Evolutionary conservation across 169 alveolate genomes (phyloP).

Genomic region (Perkinsus olseni): DNA sequence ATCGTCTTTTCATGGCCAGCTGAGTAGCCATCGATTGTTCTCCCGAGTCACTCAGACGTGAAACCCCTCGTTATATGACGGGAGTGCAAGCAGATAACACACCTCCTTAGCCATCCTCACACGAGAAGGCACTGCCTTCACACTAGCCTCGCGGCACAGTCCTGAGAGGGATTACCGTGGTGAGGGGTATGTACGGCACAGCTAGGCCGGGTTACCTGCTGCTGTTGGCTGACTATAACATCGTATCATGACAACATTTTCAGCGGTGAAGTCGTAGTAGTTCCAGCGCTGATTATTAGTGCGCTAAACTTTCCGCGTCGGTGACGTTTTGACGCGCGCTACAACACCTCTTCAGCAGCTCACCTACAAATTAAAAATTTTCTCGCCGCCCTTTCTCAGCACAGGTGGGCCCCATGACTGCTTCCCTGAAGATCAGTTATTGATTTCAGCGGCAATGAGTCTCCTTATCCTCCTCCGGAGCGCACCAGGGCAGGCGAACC

Average conservation of each 20-base stretch:
- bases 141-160: neutral
- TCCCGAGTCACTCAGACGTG: no score
- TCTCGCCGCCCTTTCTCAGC: no score
- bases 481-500: neutral
- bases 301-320: neutral
- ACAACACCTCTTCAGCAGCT: neutral
- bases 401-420: no score
- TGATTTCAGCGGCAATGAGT: neutral
- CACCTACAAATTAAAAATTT: no score
- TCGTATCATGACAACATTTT: neutral
- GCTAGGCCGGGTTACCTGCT: neutral
- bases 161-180: neutral
- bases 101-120: neutral
- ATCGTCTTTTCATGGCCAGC: no score
- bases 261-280: neutral
- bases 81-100: no score
- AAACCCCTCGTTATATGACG: no score
- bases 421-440: no score
- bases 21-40: no score
- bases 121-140: neutral
- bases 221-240: neutral
- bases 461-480: neutral
- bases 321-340: neutral
- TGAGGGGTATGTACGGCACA: neutral
- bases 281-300: neutral